Evolutionary conservation across 164 flowering plant species (phyloP), one percentile per base, ranked within the genome.

Genomic region (Piper betle): DNA sequence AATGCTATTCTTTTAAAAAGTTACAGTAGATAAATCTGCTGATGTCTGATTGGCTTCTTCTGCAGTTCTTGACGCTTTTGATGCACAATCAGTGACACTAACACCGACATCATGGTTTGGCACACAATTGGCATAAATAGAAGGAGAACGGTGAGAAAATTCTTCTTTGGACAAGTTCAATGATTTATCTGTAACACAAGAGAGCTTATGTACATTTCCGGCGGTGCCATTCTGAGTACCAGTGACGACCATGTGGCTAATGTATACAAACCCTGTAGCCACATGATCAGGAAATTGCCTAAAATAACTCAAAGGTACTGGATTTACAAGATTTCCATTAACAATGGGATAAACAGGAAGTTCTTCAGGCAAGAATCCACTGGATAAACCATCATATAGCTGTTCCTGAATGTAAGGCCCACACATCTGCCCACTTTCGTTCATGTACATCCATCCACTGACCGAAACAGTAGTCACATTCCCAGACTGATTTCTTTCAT

Each of bases 401-500:
- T 94, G 99, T 64, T 87, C 81, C 62, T 83, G 80, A 58, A 87
- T 73, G 72, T 94, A 94, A 9, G 99, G 99, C 56, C 99, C 99
- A 69, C 96, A 90, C 91, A 90, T 81, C 58, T 85, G 82, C 46
- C 95, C 89, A 50, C 71, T 64, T 64, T 86, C 79, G 75, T 86
- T 94, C 19, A 84, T 73, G 65, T 94, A 94, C 93, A 83, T 94
- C 99, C 99, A 94, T 42, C 97, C 97, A 69, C 73, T 84, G 19
- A 81, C 93, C 69, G 64, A 37, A 65, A 68, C 50, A 58, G 82
- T 40, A 6, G 66, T 66, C 9, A 71, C 55, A 61, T 65, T 71
- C 19, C 75, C 81, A 69, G 61, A 39, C 38, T 59, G 68, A 69
- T 41, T 66, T 25, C 63, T 64, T 5, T 69, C 77, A 37, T 53